Evolutionary conservation across 805 yeast genomes (phyloP).

Genomic region (Allodekkera sacchari): DNA sequence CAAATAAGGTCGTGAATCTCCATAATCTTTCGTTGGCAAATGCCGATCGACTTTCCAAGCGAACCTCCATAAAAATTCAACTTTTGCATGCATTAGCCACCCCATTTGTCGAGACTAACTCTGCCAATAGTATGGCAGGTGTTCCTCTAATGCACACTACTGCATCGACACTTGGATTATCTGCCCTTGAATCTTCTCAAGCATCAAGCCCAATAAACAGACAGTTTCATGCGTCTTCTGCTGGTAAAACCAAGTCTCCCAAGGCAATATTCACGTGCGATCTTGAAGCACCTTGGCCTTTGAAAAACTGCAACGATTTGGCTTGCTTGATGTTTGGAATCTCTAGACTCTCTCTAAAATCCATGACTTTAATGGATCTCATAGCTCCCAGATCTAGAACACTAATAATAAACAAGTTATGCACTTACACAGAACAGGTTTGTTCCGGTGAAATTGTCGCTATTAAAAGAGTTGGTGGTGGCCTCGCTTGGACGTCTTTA

Average conservation of each 20-base stretch:
- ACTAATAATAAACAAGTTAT: constrained; percentile 54
- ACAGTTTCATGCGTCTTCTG: constrained; percentile 51
- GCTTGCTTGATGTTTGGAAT: constrained; percentile 85
- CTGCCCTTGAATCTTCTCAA: constrained; percentile 12
- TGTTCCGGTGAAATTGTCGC: constrained; percentile 85
- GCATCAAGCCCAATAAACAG: too few species aligned
- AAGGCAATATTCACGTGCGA: constrained; percentile 84
- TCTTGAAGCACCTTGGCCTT: constrained; percentile 64
- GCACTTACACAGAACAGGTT: constrained; percentile 37
- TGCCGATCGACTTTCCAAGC: constrained; percentile 27
- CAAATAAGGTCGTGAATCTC: constrained; percentile 38
- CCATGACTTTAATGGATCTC: constrained; percentile 63
- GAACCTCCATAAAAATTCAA: constrained; percentile 34
- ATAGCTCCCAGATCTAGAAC: constrained; percentile 69
- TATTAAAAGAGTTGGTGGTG: constrained; percentile 56
- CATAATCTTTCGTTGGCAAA: constrained; percentile 46
- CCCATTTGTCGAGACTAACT: constrained; percentile 42
- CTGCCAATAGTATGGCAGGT: constrained; percentile 14
- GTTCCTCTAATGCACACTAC: constrained; percentile 17
- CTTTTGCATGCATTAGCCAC: constrained; percentile 58
- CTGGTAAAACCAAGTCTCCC: constrained; percentile 62
- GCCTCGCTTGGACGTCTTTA: constrained; percentile 73
- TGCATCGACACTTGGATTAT: constrained; percentile 19
- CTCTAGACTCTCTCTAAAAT: constrained; percentile 51
- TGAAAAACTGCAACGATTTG: constrained; percentile 81